Conservation (phyloP, 441 rosid species). For the Cnidoscolus chayamansa region DNA sequence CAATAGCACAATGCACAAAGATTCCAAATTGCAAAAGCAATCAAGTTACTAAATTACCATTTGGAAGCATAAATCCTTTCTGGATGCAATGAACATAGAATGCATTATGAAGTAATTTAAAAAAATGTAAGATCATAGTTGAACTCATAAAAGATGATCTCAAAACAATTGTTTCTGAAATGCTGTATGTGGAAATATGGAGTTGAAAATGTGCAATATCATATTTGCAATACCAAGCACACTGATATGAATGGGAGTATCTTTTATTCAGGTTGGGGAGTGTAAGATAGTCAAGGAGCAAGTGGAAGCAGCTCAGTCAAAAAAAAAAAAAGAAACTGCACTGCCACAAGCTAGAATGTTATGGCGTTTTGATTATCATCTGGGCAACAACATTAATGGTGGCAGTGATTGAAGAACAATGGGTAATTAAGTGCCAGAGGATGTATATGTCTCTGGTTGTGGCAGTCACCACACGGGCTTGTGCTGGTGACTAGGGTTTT, state of each 20-base stretch:
- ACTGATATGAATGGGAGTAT: not conserved
- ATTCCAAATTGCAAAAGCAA: not conserved
- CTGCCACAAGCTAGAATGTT: not conserved
- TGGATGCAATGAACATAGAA: not conserved
- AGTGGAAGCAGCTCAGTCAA: not conserved
- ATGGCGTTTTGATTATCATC: not conserved
- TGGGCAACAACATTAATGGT: not conserved
- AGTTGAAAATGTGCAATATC: not conserved
- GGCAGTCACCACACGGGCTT: not conserved
- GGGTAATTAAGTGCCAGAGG: not conserved
- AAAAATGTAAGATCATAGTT: not conserved
- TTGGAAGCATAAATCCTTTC: not conserved
- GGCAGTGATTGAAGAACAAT: not conserved
- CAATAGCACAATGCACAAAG: not conserved
- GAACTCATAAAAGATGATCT: not conserved
- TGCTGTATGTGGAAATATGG: not conserved
- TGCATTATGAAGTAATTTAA: not conserved
- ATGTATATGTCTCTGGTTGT: not conserved
- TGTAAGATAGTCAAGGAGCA: not conserved
- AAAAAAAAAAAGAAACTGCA: not conserved
- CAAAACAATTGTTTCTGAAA: not conserved
- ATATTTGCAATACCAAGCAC: not conserved
- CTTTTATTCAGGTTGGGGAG: not conserved
- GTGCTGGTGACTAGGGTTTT: constrained; percentile 8
- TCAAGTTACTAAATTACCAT: not conserved